These are phyloP conservation scores for Musa itinerans DNA, from an alignment of 176 grass and related monocot species.

Conservation along the genomic window DNA sequence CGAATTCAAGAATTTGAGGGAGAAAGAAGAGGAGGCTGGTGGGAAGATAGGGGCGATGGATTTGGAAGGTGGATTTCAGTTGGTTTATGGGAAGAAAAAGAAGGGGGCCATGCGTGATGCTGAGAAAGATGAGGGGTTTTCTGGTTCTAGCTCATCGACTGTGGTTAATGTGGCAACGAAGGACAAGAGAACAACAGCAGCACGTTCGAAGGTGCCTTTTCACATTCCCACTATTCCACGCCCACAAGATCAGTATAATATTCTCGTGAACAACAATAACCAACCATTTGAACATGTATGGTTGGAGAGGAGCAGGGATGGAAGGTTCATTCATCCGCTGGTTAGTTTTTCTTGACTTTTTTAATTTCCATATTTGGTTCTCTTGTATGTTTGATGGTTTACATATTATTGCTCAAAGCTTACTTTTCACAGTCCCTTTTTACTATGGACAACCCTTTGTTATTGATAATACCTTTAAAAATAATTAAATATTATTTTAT, in stretches of 20 bases:
- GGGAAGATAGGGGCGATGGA: slow-evolving; percentile 25
- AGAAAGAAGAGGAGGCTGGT: slow-evolving; percentile 35
- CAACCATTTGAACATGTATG: slow-evolving; percentile 86
- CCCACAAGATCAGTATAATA: slow-evolving; percentile 66
- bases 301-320: slow-evolving; percentile 61
- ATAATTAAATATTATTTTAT: too few relatives aligned
- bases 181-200: slow-evolving; percentile 35
- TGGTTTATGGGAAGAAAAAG: slow-evolving; percentile 49
- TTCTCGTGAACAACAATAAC: slow-evolving; percentile 72
- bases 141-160: neutral
- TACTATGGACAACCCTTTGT: too few relatives aligned
- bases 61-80: slow-evolving; percentile 52
- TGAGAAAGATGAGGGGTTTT: slow-evolving; percentile 6
- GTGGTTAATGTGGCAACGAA: slow-evolving; percentile 33
- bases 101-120: neutral
- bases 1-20: slow-evolving; percentile 29
- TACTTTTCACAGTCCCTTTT: too few relatives aligned
- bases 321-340: slow-evolving; percentile 63
- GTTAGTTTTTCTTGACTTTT: slow-evolving; percentile 26
- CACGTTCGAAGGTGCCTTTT: slow-evolving; percentile 44
- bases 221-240: slow-evolving; percentile 74
- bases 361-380: slow-evolving; percentile 1
- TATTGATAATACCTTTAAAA: too few relatives aligned
- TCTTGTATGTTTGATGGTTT: neutral
- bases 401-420: neutral